Evolutionary conservation across 2,329 filamentous ascomycete genomes (phyloP), one percentile per base, ranked within the genome.

Genomic region (Aspergillus melleus): DNA sequence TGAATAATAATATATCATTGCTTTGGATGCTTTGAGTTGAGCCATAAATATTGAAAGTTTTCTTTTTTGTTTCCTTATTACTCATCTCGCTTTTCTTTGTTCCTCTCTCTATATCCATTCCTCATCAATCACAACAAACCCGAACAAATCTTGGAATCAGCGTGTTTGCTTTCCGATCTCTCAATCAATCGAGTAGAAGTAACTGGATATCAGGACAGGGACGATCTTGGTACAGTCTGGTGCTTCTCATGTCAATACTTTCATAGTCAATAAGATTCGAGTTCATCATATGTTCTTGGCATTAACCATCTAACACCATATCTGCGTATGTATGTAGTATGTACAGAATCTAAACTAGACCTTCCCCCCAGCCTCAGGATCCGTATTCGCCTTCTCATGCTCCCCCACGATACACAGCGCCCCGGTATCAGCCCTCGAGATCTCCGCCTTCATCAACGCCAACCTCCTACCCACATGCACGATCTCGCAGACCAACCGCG

Each of bases 331-430:
- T 24, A 24, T 24, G 24, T 24, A 24, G 24, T 42, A 19, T 42
- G 36, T 42, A 42, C 36, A 42, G 16, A 42, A 36, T 47, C 44
- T 10, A 6, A 12, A 12, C 58, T 52, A 65, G 39, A 65, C 54
- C 57, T 61, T 60, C 39, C 52, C 44, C 54, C 54, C 63, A 39
- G 69, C 63, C 50, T 74, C 71, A 4, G 81, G 76, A 65, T 89
- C 86, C 47, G 82, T 83, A 67, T 86, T 88, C 2, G 83, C 84
- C 74, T 90, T 90, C 47, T 84, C 83, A 75, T 90, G 88, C 68
- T 89, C 86, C 53, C 84, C 88, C 6, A 83, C 79, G 2, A 84
- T 80, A 68, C 87, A 72, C 10, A 89, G 61, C 49, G 77, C 75
- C 0, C 84, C 83, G 60, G 84, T 84, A 29, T 77, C 79, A 65